Percentiles rank a stretch among this genome's conserved stretches.
Conservation (phyloP, 345 rosid species). For the Arabis alpina region DNA sequence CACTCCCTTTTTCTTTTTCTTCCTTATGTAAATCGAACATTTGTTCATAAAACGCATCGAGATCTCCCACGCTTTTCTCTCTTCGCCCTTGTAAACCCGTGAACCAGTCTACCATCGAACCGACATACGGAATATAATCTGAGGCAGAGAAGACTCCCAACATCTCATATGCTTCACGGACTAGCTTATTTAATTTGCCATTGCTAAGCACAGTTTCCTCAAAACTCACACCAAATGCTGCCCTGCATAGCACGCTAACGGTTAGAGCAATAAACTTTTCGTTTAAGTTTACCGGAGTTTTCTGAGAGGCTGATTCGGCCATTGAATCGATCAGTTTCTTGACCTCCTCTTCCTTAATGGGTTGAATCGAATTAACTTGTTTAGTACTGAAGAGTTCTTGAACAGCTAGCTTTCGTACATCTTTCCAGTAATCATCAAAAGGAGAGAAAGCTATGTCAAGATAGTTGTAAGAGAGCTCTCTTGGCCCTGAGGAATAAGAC, state of each 20-base stretch:
- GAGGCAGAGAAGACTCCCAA: conserved; percentile 46
- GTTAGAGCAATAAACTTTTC: conserved; percentile 38
- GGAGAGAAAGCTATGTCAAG: conserved; percentile 54
- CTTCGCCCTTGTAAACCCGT: conserved; percentile 41
- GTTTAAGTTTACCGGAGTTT: conserved; percentile 37
- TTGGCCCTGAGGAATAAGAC: conserved; percentile 33
- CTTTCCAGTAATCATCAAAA: conserved; percentile 49
- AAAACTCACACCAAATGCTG: conserved; percentile 51
- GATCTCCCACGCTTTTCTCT: conserved; percentile 35
- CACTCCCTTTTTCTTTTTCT: conserved; percentile 29
- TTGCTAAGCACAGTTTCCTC: conserved; percentile 40
- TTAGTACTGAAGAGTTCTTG: conserved; percentile 49
- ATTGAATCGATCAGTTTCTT: conserved; percentile 44
- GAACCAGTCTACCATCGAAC: conserved; percentile 50
- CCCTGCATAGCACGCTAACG: conserved; percentile 39
- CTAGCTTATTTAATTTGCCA: conserved; percentile 35
- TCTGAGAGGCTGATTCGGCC: conserved; percentile 17
- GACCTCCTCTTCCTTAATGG: conserved; percentile 52
- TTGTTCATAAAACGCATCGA: conserved; percentile 49
- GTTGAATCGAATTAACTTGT: conserved; percentile 42
- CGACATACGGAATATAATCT: conserved; percentile 50
- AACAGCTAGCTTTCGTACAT: conserved; percentile 45
- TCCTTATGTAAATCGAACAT: conserved; percentile 51
- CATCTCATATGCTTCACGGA: conserved; percentile 46
- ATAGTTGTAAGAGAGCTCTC: conserved; percentile 51